Percentiles rank a stretch among this genome's conserved stretches.
These are phyloP conservation scores for Discostella pseudostelligera DNA, from an alignment of 108 stramenopile genomes.

Conservation along the genomic window DNA sequence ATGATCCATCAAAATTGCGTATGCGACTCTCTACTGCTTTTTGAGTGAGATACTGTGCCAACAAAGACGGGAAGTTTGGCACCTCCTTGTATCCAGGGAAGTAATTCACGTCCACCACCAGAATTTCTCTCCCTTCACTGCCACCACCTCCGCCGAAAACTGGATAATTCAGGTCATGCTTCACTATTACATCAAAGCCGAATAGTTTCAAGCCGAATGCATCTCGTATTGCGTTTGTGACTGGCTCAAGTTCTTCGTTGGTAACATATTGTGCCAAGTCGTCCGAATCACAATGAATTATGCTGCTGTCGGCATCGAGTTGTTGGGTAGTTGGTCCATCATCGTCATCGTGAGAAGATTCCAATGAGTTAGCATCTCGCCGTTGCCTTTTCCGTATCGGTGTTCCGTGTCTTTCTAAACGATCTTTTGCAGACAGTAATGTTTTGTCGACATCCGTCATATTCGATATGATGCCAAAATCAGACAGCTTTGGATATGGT, in stretches of 20 bases:
- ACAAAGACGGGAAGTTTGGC: slow-evolving; percentile 70
- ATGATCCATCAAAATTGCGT: slow-evolving; percentile 20
- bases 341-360: neutral
- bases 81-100: slow-evolving; percentile 91
- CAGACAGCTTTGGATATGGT: slow-evolving; percentile 73
- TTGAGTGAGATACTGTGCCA: slow-evolving; percentile 78
- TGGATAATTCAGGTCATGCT: slow-evolving; percentile 16
- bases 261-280: slow-evolving; percentile 48
- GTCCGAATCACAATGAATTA: neutral
- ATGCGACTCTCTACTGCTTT: slow-evolving; percentile 55
- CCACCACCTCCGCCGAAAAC: slow-evolving; percentile 23
- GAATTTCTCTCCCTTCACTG: slow-evolving; percentile 34
- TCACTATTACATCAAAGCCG: slow-evolving; percentile 83
- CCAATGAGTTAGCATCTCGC: neutral
- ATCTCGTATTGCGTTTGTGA: slow-evolving; percentile 62
- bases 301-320: neutral
- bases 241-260: slow-evolving; percentile 67
- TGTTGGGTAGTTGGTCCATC: slow-evolving; percentile 1
- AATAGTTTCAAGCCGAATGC: slow-evolving; percentile 84
- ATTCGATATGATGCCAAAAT: slow-evolving; percentile 59
- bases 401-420: neutral
- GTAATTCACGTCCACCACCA: slow-evolving; percentile 88
- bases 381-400: slow-evolving; percentile 17
- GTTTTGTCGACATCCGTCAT: neutral
- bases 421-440: neutral